Conservation (phyloP, 495 filamentous ascomycete genomes). For the Usnea hakonensis region DNA sequence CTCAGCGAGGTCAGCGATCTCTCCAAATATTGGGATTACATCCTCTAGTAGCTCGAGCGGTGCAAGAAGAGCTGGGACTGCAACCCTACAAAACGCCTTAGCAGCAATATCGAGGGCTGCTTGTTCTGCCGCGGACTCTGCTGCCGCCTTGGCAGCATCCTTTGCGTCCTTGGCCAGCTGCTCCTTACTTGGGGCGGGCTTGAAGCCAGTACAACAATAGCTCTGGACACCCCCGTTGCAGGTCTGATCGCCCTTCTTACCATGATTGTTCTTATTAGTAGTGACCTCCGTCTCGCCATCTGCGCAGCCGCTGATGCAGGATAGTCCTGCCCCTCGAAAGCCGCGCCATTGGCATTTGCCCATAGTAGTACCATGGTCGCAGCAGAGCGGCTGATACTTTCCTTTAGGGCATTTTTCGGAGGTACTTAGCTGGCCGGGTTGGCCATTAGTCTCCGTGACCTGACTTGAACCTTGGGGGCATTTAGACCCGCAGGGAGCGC, state of each 20-base stretch:
- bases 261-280: constrained; percentile 22
- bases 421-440: constrained; percentile 24
- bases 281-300: constrained; percentile 24
- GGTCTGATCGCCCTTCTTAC: constrained; percentile 21
- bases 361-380: constrained; percentile 21
- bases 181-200: constrained; percentile 11
- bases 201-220: constrained; percentile 28
- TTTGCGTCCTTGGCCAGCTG: constrained; percentile 18
- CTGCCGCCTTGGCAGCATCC: constrained; percentile 22
- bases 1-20: constrained; percentile 18
- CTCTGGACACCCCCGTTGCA: constrained; percentile 26
- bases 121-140: constrained; percentile 23
- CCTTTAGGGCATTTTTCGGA: constrained; percentile 17
- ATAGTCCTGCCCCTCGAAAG: constrained; percentile 21
- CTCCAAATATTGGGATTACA: constrained; percentile 25
- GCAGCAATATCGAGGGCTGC: constrained; percentile 27
- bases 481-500: constrained; percentile 13
- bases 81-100: constrained; percentile 28
- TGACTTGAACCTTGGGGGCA: constrained; percentile 21
- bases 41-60: constrained; percentile 25
- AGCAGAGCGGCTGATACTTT: constrained; percentile 22
- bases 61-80: constrained; percentile 24
- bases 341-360: constrained; percentile 26
- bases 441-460: constrained; percentile 24
- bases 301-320: constrained; percentile 24